Evolutionary conservation across 2,329 filamentous ascomycete genomes (phyloP).

Genomic region (Phaeoacremonium minimum): DNA sequence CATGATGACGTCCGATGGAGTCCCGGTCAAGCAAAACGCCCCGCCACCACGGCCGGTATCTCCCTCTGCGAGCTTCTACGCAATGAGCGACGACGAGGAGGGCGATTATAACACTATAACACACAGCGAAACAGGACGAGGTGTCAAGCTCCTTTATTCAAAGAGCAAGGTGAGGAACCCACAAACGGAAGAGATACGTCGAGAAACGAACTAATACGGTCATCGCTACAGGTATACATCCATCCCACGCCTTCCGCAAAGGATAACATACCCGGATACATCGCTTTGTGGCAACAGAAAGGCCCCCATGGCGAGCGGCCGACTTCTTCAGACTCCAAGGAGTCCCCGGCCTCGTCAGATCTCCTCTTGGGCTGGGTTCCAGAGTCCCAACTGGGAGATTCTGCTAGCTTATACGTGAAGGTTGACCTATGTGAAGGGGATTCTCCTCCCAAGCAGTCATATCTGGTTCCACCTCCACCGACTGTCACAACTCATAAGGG

Average conservation of each 20-base stretch:
- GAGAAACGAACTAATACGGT: not conserved
- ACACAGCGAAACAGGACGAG: constrained; percentile 69
- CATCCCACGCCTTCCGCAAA: constrained; percentile 90
- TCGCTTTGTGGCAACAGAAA: constrained; percentile 91
- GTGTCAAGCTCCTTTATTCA: constrained; percentile 89
- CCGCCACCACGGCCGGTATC: constrained; percentile 48
- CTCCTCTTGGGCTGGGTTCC: constrained; percentile 91
- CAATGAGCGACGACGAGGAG: constrained; percentile 94
- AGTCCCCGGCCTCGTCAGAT: constrained; percentile 53
- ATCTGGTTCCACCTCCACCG: constrained; percentile 87
- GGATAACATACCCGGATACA: constrained; percentile 93
- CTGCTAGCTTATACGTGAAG: constrained; percentile 87
- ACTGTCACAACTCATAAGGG: constrained; percentile 73
- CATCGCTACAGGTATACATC: constrained; percentile 71
- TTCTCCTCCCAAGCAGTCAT: constrained; percentile 78
- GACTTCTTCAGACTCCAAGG: constrained; percentile 37
- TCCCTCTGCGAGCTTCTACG: constrained; percentile 86
- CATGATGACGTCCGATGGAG: constrained; percentile 25
- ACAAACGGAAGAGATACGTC: not conserved
- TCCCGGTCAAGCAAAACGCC: constrained; percentile 3
- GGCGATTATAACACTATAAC: constrained; percentile 92
- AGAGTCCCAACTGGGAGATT: constrained; percentile 81
- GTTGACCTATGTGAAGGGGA: constrained; percentile 83
- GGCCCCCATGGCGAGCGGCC: constrained; percentile 34
- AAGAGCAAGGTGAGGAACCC: constrained; percentile 82